Base-by-base conservation (phyloP, 345 rosid species). In the Acer negundo region DNA sequence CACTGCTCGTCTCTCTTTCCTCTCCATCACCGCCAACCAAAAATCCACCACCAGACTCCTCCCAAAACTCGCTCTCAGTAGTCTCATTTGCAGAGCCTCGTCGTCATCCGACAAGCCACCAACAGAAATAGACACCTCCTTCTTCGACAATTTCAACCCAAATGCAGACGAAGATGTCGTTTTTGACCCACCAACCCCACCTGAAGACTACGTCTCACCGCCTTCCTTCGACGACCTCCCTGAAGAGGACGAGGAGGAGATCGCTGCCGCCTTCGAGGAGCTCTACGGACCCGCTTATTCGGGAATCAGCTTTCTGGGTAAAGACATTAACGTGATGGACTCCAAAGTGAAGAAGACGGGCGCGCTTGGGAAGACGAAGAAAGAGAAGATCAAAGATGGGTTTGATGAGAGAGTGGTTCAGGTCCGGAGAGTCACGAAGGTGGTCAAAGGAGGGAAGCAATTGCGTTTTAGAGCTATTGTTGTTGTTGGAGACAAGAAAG, bases 361-460 rank as follows among this genome's bases (percentile, higher is more conserved):
- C 24, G 83, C 86, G 70, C 86, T 86, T 16, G 92, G 80, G 69
- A 90, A 85, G 75, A 69, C 58, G 6, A 89, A 87, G 87, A 88
- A 81, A 67, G 90, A 91, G 81, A 93, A 90, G 80, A 55, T 85
- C 1, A 80, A 83, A 72, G 98, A 95, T 65, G 98, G 93, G 70
- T 87, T 93, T 44, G 97, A 95, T 20, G 99, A 95, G 91, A 86
- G 97, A 71, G 99, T 95, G 55, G 85, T 93, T 31, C 95, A 92
- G 79, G 94, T 91, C 4, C 72, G 97, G 79, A 85, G 97, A 76
- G 98, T 93, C 47, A 90, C 94, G 28, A 95, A 92, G 79, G 98
- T 92, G 75, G 96, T 92, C n/a, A 91, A 95, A 86, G 99, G 97
- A 64, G 99, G 99, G 77, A 92, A 90, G 77, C 92, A 91, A 31